phyloP scores from a whole-genome alignment of 176 grass and related monocot species.

The Oryza longistaminata region DNA sequence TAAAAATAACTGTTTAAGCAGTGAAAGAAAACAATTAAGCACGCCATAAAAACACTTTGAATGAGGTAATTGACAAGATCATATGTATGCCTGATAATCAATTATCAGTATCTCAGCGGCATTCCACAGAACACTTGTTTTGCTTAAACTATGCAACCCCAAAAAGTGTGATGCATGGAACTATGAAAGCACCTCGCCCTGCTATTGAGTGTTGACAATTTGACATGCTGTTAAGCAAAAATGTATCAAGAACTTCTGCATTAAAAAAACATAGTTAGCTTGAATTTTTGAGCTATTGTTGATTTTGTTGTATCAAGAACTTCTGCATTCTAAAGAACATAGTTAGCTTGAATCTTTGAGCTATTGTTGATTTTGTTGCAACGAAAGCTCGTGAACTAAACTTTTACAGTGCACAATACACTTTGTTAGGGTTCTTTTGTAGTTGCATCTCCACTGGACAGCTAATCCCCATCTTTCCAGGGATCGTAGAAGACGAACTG shows the following conservation, averaged over 20 bases:
- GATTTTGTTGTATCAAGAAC: neutral
- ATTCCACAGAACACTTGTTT: neutral
- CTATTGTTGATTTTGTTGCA: conserved; percentile 35
- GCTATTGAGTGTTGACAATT: too few relatives aligned
- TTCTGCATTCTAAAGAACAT: neutral
- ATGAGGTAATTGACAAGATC: too few relatives aligned
- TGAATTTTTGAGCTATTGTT: conserved; percentile 11
- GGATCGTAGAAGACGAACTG: conserved; percentile 39
- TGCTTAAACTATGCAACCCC: neutral
- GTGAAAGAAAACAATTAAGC: too few relatives aligned
- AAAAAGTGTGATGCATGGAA: neutral
- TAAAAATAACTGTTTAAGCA: too few relatives aligned
- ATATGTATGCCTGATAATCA: neutral
- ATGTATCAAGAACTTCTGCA: neutral
- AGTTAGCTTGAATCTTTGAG: neutral
- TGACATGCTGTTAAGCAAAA: neutral
- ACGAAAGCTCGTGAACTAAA: conserved; percentile 47
- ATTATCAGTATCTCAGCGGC: neutral
- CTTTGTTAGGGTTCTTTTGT: conserved; percentile 63
- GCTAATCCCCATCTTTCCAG: conserved; percentile 87
- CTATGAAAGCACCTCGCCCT: neutral
- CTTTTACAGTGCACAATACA: conserved; percentile 65
- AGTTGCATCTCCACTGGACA: conserved; percentile 71
- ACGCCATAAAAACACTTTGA: too few relatives aligned
- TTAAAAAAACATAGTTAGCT: neutral